These are phyloP conservation scores for Pythium rishiriense DNA, from an alignment of 352 stramenopile genomes.

Conservation along the genomic window DNA sequence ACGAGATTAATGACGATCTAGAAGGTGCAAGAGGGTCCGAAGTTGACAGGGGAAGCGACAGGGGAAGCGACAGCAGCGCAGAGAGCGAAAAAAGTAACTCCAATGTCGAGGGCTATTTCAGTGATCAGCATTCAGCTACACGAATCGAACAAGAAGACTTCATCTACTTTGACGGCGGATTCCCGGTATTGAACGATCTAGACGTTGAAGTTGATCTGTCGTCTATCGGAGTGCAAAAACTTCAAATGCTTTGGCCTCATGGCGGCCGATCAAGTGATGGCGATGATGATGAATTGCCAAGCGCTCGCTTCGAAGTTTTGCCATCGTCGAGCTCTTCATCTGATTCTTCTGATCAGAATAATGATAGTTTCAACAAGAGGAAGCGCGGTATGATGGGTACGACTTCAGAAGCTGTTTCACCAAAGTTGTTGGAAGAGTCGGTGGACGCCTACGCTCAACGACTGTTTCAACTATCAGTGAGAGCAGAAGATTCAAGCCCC, in stretches of 20 bases:
- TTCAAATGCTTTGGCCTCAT: constrained; percentile 42
- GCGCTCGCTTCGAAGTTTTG: constrained; percentile 15
- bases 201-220: constrained; percentile 41
- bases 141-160: constrained; percentile 10
- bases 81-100: background rate
- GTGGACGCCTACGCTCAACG: constrained; percentile 13
- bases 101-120: background rate
- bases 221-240: constrained; percentile 56
- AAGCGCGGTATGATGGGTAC: background rate
- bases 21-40: background rate
- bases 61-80: background rate
- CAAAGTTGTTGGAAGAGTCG: constrained; percentile 17
- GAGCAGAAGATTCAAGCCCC: background rate
- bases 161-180: constrained; percentile 6
- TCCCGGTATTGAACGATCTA: constrained; percentile 1
- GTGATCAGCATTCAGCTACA: constrained; percentile 3
- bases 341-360: background rate
- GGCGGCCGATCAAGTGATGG: background rate
- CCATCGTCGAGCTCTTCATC: constrained; percentile 20
- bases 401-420: background rate
- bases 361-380: background rate
- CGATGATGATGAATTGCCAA: constrained; percentile 3
- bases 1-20: background rate
- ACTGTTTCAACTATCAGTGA: constrained; percentile 8
- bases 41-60: background rate